These are phyloP conservation scores for Penstemon barbatus DNA, from an alignment of 257 asterid genomes.

Conservation along the genomic window DNA sequence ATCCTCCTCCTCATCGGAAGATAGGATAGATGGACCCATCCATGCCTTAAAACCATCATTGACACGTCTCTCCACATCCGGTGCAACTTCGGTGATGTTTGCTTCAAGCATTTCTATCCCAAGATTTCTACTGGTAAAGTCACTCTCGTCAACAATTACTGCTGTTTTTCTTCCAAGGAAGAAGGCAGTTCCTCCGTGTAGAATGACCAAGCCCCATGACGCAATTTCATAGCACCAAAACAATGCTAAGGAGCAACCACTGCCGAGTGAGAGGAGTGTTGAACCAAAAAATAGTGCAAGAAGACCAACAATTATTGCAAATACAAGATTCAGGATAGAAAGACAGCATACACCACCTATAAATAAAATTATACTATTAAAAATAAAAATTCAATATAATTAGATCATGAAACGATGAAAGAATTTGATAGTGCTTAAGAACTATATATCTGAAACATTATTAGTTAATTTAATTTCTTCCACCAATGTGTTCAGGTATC, in stretches of 20 bases:
- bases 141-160: conserved; percentile 60
- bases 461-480: too few species aligned
- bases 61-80: conserved; percentile 83
- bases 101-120: conserved; percentile 97
- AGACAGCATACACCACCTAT: conserved; percentile 92
- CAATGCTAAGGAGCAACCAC: conserved; percentile 88
- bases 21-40: conserved; percentile 91
- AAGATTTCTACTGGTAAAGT: conserved; percentile 48
- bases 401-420: neutral
- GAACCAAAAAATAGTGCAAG: conserved; percentile 91
- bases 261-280: conserved; percentile 86
- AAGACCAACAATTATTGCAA: conserved; percentile 72
- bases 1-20: conserved; percentile 92
- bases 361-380: conserved; percentile 17
- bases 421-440: neutral
- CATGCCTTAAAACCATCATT: conserved; percentile 87
- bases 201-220: conserved; percentile 78
- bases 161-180: conserved; percentile 69
- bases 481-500: too few species aligned
- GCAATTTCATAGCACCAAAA: conserved; percentile 93
- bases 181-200: conserved; percentile 61
- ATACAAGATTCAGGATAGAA: conserved; percentile 67
- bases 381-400: neutral
- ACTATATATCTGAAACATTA: too few species aligned
- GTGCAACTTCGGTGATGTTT: conserved; percentile 61